Conservation (phyloP, 148 eudicot species). For the Rhododendron kiyosumense region DNA sequence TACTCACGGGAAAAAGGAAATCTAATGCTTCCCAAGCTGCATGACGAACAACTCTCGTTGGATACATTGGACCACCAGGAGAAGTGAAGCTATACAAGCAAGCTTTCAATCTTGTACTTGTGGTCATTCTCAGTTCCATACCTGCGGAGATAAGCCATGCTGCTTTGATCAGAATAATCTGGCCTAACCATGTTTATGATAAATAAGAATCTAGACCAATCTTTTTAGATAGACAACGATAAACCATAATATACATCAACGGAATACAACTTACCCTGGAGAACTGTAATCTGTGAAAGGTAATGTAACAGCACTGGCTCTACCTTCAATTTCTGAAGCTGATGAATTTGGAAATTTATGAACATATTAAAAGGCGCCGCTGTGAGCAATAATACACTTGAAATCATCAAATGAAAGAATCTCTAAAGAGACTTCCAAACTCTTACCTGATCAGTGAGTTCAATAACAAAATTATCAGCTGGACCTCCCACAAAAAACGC, state of each 20-base stretch:
- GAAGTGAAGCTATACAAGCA: constrained; percentile 95
- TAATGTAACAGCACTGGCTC: constrained; percentile 95
- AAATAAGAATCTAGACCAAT: neutral
- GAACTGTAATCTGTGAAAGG: constrained; percentile 64
- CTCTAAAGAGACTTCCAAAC: neutral
- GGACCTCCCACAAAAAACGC: constrained; percentile 85
- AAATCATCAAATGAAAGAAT: neutral
- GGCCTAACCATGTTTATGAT: neutral
- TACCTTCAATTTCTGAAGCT: constrained; percentile 92
- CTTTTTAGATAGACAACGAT: neutral
- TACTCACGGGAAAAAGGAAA: constrained; percentile 89
- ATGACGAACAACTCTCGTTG: constrained; percentile 91
- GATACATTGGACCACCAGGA: constrained; percentile 84
- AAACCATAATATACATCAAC: neutral
- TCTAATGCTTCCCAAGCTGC: constrained; percentile 92
- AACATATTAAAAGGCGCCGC: neutral
- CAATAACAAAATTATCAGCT: constrained; percentile 78
- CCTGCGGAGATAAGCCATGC: constrained; percentile 33
- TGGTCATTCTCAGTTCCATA: constrained; percentile 79
- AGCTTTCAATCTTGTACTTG: constrained; percentile 87
- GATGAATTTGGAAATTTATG: constrained; percentile 7
- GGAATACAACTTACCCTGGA: constrained; percentile 46
- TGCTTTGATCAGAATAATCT: constrained; percentile 4
- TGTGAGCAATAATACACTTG: neutral
- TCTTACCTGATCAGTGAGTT: constrained; percentile 83